Evolutionary conservation across 805 yeast species (phyloP), one percentile per base, ranked within the genome.

Genomic region (Grigorovia yakushimaensis): DNA sequence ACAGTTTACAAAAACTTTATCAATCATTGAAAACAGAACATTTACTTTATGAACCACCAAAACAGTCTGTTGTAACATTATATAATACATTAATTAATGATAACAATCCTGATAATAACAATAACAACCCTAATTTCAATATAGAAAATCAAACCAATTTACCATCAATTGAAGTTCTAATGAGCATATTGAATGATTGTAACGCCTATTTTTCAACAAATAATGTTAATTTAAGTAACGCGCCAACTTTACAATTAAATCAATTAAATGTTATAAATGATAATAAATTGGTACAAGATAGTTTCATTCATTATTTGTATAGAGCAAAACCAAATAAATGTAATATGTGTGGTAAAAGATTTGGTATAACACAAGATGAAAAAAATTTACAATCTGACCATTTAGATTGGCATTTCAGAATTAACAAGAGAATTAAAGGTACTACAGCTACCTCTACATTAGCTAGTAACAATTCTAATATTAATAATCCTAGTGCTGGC

Each of bases 381-480:
- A 67, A 65, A 37, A 65, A 65, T 5, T 66, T 67, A 43, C 76
- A 76, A 49, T 77, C 81, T 45, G 72, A 77, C 17, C 98, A 93
- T 66, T 69, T 88, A 54, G 98, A 91, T 65, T 91, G 97, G 97
- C 98, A 91, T 70, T 88, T 88, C 70, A 77, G 98, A 56, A 84
- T 87, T 41, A 91, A 88, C 64, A 87, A 86, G 61, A 81, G 84
- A 57, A 70, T 85, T 43, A 77, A 78, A 48, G 75, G 76, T 24
- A 54, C 65, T 4, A 55, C 56, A 17, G 86, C 85, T 61, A 81
- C 83, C 56, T 70, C 84, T 43, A 77, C 78, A 47, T 74, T 76
- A 20, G 51, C 64, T 4, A 54, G 54, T 19, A 59, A 62, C 8
- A 41, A n/a, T n/a, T n/a, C 43, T 7, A 49, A 56, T 6, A 50